Conservation (phyloP, 2,329 filamentous ascomycete genomes). For the Fusarium burgessii region DNA sequence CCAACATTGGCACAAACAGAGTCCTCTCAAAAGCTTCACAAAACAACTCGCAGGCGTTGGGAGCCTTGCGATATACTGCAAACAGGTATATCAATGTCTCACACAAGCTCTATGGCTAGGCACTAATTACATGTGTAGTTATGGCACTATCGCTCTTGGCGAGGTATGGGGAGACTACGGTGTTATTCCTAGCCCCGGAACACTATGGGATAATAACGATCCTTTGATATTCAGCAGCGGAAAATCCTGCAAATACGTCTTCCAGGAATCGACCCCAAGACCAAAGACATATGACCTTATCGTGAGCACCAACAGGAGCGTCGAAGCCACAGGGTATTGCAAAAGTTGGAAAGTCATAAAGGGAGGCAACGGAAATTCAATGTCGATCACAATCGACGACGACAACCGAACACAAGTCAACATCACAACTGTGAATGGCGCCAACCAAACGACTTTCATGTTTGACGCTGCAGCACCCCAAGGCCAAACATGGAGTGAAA, state of each 20-base stretch:
- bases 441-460: conserved; percentile 40
- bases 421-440: conserved; percentile 28
- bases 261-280: conserved; percentile 50
- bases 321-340: conserved; percentile 27
- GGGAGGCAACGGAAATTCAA: conserved; percentile 30
- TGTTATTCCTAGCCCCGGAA: conserved; percentile 47
- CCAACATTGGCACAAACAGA: conserved; percentile 49
- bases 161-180: conserved; percentile 38
- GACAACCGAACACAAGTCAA: conserved; percentile 3
- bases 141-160: conserved; percentile 53
- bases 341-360: conserved; percentile 35
- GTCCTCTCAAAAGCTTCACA: conserved; percentile 39
- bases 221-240: conserved; percentile 51
- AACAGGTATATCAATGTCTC: conserved; percentile 49
- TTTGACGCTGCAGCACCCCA: conserved; percentile 23
- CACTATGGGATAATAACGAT: conserved; percentile 48
- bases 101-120: accelerated
- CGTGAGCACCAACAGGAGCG: conserved; percentile 33
- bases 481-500: conserved; percentile 32
- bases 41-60: conserved; percentile 30
- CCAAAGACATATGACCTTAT: conserved; percentile 21
- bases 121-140: conserved; percentile 43
- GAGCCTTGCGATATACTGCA: conserved; percentile 57
- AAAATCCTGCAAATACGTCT: conserved; percentile 51
- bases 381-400: conserved; percentile 28